Conservation (phyloP, 1,284 basidiomycete species). For the Moesziomyces antarcticus region DNA sequence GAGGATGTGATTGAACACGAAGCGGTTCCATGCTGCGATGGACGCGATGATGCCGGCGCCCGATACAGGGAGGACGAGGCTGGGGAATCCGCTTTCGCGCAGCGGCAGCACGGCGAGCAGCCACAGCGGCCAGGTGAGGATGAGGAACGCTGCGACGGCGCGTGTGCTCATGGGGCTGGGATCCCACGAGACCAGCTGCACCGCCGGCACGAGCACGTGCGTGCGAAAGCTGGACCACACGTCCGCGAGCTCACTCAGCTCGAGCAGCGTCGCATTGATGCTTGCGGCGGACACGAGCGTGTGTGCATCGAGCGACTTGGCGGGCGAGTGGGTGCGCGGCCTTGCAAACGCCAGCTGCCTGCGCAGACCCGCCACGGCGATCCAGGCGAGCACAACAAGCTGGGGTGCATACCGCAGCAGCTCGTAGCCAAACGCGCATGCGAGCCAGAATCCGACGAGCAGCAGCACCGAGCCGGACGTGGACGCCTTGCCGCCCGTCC, state of each 20-base stretch:
- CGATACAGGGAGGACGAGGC: slow-evolving; percentile 41
- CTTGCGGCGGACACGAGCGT: slow-evolving; percentile 35
- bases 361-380: slow-evolving; percentile 49
- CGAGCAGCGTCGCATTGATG: slow-evolving; percentile 55
- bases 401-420: slow-evolving; percentile 63
- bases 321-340: slow-evolving; percentile 18
- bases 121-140: slow-evolving; percentile 64
- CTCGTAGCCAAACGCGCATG: slow-evolving; percentile 64
- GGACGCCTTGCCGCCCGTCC: slow-evolving; percentile 56
- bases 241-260: slow-evolving; percentile 61
- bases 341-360: slow-evolving; percentile 42
- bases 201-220: slow-evolving; percentile 48
- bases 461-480: slow-evolving; percentile 54
- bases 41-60: slow-evolving; percentile 24
- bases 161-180: slow-evolving; percentile 43
- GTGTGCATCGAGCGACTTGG: slow-evolving; percentile 28
- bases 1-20: slow-evolving; percentile 22
- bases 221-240: slow-evolving; percentile 51
- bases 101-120: slow-evolving; percentile 58
- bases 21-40: background rate
- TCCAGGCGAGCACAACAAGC: slow-evolving; percentile 45
- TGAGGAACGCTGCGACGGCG: slow-evolving; percentile 54
- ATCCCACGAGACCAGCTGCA: slow-evolving; percentile 54
- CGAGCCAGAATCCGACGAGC: slow-evolving; percentile 56
- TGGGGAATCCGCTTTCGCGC: slow-evolving; percentile 34